A percentile compares a stretch with the other conserved stretches of the same genome.
Evolutionary conservation across 306 rosid genomes (phyloP).

Genomic region (Vachellia pachyceras): DNA sequence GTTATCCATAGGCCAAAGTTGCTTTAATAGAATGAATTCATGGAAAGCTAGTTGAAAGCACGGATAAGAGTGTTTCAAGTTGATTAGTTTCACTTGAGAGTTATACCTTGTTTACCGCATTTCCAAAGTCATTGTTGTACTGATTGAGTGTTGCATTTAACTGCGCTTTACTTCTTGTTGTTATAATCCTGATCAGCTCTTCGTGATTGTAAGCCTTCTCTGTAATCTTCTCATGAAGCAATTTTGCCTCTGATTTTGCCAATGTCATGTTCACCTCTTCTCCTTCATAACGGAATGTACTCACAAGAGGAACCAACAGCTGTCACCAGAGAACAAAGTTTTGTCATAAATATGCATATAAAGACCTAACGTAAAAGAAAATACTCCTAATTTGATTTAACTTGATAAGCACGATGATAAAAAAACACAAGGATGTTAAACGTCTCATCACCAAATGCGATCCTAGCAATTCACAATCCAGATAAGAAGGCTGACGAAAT

Average conservation of each 20-base stretch:
- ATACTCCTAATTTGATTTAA: not conserved
- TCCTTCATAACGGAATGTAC: constrained; percentile 74
- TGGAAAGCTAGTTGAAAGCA: constrained; percentile 13
- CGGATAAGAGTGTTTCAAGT: not conserved
- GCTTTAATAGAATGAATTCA: not conserved
- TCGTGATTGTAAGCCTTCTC: constrained; percentile 68
- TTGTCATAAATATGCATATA: constrained; percentile 16
- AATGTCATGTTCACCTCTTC: constrained; percentile 69
- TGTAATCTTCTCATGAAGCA: constrained; percentile 69
- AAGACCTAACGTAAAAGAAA: not conserved
- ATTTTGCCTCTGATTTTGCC: constrained; percentile 78
- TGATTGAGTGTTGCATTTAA: constrained; percentile 70
- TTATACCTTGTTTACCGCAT: constrained; percentile 71
- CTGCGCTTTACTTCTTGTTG: constrained; percentile 83
- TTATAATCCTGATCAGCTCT: constrained; percentile 68
- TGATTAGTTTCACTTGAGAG: constrained; percentile 17
- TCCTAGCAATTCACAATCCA: constrained; percentile 16
- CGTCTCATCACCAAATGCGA: not conserved
- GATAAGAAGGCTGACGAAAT: not conserved
- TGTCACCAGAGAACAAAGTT: constrained; percentile 34
- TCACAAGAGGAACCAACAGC: constrained; percentile 89
- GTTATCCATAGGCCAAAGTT: not conserved
- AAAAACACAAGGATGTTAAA: not conserved
- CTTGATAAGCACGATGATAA: not conserved
- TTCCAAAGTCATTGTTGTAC: constrained; percentile 74